These are phyloP conservation scores for Sugiyamaella mastotermitis DNA, from an alignment of 805 yeast species.

Conservation along the genomic window DNA sequence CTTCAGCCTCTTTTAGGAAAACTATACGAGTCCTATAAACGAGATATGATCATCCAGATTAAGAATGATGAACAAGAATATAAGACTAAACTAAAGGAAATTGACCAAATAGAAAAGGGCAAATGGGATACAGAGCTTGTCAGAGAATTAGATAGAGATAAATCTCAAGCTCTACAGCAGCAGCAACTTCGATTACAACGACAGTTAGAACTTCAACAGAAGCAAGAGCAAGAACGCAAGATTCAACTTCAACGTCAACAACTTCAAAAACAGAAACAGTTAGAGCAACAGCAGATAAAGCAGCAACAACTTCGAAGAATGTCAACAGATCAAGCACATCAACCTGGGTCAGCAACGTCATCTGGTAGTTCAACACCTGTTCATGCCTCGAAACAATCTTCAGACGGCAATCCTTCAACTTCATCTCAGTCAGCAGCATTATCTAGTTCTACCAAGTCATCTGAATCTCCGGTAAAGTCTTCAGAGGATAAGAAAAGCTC, in stretches of 20 bases:
- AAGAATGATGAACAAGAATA: slow-evolving; percentile 32
- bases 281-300: slow-evolving; percentile 13
- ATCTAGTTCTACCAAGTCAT: no score
- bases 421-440: no score
- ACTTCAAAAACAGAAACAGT: slow-evolving; percentile 18
- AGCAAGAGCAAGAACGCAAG: slow-evolving; percentile 18
- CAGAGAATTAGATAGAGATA: slow-evolving; percentile 22
- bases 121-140: slow-evolving; percentile 34
- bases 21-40: slow-evolving; percentile 22
- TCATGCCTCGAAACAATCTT: no score
- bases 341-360: no score
- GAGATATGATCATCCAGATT: slow-evolving; percentile 21
- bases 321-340: no score
- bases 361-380: no score
- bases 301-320: no score
- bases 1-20: slow-evolving; percentile 18
- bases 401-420: no score
- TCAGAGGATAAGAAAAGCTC: no score
- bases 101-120: slow-evolving; percentile 38
- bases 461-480: no score
- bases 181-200: slow-evolving; percentile 14
- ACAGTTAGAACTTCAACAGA: slow-evolving; percentile 17
- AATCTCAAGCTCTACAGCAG: slow-evolving; percentile 15
- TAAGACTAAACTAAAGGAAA: slow-evolving; percentile 33
- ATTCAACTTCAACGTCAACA: slow-evolving; percentile 18